These are phyloP conservation scores for Tarenaya hassleriana DNA, from an alignment of 345 rosid genomes.

Conservation along the genomic window DNA sequence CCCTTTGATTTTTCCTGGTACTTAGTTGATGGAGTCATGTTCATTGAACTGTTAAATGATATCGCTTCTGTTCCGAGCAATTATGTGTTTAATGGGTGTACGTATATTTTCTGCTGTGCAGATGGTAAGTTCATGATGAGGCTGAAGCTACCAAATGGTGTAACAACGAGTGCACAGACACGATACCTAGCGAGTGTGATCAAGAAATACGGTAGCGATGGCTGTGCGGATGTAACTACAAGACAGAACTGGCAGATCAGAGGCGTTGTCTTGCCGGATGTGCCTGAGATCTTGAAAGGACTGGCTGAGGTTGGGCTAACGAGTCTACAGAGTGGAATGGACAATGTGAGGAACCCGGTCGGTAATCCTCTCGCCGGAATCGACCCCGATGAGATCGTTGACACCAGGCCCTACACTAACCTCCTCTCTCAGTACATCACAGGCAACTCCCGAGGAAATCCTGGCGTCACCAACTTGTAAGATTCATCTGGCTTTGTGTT, in stretches of 20 bases:
- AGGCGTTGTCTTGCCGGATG: constrained; percentile 82
- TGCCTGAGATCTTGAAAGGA: constrained; percentile 77
- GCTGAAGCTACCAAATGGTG: constrained; percentile 89
- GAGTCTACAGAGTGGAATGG: constrained; percentile 95
- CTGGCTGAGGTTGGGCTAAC: constrained; percentile 77
- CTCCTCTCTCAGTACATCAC: constrained; percentile 74
- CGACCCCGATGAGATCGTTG: constrained; percentile 81
- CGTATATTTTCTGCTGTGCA: constrained; percentile 15
- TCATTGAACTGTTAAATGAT: no score
- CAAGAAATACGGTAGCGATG: constrained; percentile 82
- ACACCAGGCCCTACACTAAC: constrained; percentile 78
- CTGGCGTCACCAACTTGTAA: constrained; percentile 63
- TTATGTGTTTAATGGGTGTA: neutral
- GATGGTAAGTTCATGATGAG: constrained; percentile 99
- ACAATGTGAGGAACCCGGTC: constrained; percentile 93
- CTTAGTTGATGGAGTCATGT: no score
- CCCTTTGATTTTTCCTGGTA: no score
- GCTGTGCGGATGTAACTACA: constrained; percentile 90
- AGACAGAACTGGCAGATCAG: constrained; percentile 98
- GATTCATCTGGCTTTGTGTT: constrained; percentile 19
- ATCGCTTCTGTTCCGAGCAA: no score
- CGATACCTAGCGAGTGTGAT: constrained; percentile 81
- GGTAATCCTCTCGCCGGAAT: constrained; percentile 94
- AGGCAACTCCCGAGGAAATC: constrained; percentile 65
- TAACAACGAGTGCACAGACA: constrained; percentile 84